These are phyloP conservation scores for Claviceps spartinae DNA, from an alignment of 2,329 filamentous ascomycete species.

Conservation along the genomic window DNA sequence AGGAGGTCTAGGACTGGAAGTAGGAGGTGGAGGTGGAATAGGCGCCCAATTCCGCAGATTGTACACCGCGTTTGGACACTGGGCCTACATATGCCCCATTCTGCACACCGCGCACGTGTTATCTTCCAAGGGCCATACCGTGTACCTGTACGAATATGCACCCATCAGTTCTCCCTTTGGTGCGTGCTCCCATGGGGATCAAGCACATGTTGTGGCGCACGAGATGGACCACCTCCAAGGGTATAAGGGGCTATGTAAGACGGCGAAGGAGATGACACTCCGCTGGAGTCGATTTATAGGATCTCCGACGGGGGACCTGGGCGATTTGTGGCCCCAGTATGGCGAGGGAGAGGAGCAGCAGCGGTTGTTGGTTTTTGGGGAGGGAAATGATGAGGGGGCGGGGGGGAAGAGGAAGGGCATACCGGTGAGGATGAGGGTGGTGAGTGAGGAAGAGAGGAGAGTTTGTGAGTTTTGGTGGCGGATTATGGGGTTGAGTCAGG, in stretches of 20 bases:
- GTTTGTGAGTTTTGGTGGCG: constrained; percentile 49
- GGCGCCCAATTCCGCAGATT: constrained; percentile 43
- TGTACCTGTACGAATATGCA: constrained; percentile 49
- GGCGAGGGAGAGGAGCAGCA: constrained; percentile 5
- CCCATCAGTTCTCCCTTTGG: constrained; percentile 24
- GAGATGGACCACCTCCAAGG: constrained; percentile 22
- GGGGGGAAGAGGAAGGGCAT: constrained; percentile 25
- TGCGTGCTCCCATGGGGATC: constrained; percentile 34
- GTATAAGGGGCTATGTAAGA: constrained; percentile 22
- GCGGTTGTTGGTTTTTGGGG: constrained; percentile 40
- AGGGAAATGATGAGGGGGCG: constrained; percentile 43
- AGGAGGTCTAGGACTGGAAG: not conserved
- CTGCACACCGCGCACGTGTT: constrained; percentile 40
- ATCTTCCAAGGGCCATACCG: constrained; percentile 16
- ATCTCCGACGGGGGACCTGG: not conserved
- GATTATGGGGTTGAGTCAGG: constrained; percentile 24
- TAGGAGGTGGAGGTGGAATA: not conserved
- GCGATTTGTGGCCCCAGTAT: constrained; percentile 28
- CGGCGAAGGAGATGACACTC: not conserved
- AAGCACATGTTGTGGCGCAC: constrained; percentile 29
- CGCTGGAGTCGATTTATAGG: not conserved
- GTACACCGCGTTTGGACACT: constrained; percentile 49
- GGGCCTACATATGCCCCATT: constrained; percentile 51
- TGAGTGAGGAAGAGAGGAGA: constrained; percentile 28
- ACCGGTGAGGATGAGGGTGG: constrained; percentile 27